Percentiles rank a stretch among this genome's conserved stretches.
Evolutionary conservation across 192 early-diverging fungal genomes (phyloP).

Genomic region (Powellomyces hirtus): DNA sequence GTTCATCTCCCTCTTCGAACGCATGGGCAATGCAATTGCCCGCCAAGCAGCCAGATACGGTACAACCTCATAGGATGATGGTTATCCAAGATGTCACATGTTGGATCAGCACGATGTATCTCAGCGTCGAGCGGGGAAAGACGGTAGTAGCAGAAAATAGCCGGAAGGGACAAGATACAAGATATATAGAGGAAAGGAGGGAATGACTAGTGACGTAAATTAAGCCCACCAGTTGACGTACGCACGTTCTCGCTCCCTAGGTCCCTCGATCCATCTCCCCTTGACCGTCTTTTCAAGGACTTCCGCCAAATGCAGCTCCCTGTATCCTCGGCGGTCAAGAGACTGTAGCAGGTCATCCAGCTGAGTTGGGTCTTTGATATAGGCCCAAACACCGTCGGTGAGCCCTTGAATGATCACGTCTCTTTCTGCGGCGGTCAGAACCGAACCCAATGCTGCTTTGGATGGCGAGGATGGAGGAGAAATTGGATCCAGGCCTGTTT

Average conservation of each 20-base stretch:
- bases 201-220: too few relatives aligned
- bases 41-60: too few relatives aligned
- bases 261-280: constrained; percentile 22
- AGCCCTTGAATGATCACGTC: constrained; percentile 49
- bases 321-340: constrained; percentile 74
- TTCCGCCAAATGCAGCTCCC: constrained; percentile 63
- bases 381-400: constrained; percentile 40
- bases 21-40: too few relatives aligned
- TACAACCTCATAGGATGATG: too few relatives aligned
- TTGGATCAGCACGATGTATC: too few relatives aligned
- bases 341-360: constrained; percentile 67
- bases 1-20: too few relatives aligned
- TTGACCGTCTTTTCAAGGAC: constrained; percentile 56
- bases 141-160: too few relatives aligned
- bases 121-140: too few relatives aligned
- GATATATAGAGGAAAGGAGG: too few relatives aligned
- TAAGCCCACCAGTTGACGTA: constrained; percentile 1
- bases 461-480: constrained; percentile 3
- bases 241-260: background rate
- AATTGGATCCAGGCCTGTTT: constrained; percentile 30
- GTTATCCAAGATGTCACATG: too few relatives aligned
- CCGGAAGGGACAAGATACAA: too few relatives aligned
- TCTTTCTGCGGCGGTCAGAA: constrained; percentile 37
- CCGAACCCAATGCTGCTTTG: background rate
- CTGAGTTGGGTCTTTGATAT: constrained; percentile 3